Evolutionary conservation across 116 monocot genomes (phyloP).

Genomic region (Cymodocea nodosa): DNA sequence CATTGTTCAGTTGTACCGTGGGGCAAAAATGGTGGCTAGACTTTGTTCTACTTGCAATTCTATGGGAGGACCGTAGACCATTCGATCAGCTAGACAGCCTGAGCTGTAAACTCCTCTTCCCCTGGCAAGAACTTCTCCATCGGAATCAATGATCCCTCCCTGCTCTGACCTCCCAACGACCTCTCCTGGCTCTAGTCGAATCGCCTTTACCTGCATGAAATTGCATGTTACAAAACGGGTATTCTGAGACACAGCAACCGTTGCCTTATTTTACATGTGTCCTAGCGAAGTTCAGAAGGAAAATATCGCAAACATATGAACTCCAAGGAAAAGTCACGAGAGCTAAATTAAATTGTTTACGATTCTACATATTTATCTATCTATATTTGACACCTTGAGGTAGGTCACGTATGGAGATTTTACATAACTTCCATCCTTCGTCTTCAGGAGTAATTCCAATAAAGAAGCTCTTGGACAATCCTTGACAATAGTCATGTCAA

Average conservation of each 20-base stretch:
- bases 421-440: constrained; percentile 52
- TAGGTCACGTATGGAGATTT: constrained; percentile 67
- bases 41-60: constrained; percentile 53
- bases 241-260: neutral
- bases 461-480: constrained; percentile 64
- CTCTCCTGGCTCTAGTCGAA: constrained; percentile 53
- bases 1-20: constrained; percentile 10
- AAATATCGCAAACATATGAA: neutral
- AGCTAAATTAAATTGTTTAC: too few relatives aligned
- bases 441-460: constrained; percentile 33
- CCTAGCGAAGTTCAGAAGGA: neutral
- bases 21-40: constrained; percentile 63
- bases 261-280: neutral
- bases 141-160: constrained; percentile 77
- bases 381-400: constrained; percentile 35
- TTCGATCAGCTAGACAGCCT: constrained; percentile 19
- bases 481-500: constrained; percentile 55
- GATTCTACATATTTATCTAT: too few relatives aligned
- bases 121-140: constrained; percentile 81
- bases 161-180: constrained; percentile 33
- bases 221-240: neutral
- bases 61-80: constrained; percentile 65
- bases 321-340: too few relatives aligned
- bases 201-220: constrained; percentile 55
- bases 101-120: constrained; percentile 27